Evolutionary conservation across 2,329 filamentous ascomycete species (phyloP).

Genomic region (Aspergillus proliferans): DNA sequence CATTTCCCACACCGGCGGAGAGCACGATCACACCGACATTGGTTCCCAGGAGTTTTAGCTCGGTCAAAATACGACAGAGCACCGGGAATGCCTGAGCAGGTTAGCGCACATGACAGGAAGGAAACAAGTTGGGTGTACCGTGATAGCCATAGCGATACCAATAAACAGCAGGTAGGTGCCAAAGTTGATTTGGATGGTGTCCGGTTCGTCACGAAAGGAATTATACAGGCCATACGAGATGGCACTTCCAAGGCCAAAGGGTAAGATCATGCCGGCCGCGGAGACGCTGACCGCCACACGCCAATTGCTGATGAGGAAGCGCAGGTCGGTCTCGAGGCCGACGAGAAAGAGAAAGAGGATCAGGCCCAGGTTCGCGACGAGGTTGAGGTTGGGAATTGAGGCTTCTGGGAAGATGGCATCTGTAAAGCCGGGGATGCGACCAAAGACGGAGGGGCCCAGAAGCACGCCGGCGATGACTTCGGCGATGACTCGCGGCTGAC

Average conservation of each 20-base stretch:
- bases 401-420: constrained; percentile 67
- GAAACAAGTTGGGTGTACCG: constrained; percentile 25
- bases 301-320: constrained; percentile 74
- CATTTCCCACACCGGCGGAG: constrained; percentile 87
- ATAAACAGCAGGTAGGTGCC: constrained; percentile 70
- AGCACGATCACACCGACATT: constrained; percentile 82
- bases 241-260: constrained; percentile 73
- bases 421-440: constrained; percentile 73
- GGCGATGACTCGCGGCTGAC: constrained; percentile 75
- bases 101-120: too few relatives aligned
- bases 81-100: constrained; percentile 62
- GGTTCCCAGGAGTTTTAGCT: constrained; percentile 77
- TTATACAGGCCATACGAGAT: constrained; percentile 77
- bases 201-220: constrained; percentile 57
- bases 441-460: constrained; percentile 81
- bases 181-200: constrained; percentile 54
- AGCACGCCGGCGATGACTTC: constrained; percentile 82
- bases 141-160: constrained; percentile 89
- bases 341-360: constrained; percentile 84
- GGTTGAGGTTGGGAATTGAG: constrained; percentile 67
- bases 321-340: constrained; percentile 77
- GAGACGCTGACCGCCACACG: constrained; percentile 70
- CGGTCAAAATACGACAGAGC: constrained; percentile 85
- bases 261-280: constrained; percentile 70
- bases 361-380: constrained; percentile 77